phyloP scores from a whole-genome alignment of 306 rosid species.

The Trichosanthes truncata region DNA sequence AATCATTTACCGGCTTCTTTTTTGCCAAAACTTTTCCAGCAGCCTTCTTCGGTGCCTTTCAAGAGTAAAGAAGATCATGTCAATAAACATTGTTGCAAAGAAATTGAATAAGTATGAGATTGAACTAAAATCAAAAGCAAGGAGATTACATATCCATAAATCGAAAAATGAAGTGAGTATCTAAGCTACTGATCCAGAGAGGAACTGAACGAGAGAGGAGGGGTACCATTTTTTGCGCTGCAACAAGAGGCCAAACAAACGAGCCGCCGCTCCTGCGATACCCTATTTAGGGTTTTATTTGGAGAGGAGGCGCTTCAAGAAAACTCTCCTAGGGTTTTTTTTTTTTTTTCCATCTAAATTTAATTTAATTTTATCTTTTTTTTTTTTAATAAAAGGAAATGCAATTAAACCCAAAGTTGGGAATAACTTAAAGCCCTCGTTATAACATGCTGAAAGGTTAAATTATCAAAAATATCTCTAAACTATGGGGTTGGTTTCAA shows the following conservation, averaged over 20 bases:
- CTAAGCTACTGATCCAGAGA: not conserved
- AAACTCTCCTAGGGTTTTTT: not conserved
- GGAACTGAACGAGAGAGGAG: not conserved
- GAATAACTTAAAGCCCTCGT: too few species aligned
- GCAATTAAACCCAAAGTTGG: too few species aligned
- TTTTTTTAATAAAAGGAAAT: too few species aligned
- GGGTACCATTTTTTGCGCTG: not conserved
- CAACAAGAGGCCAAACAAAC: not conserved
- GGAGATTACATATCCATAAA: not conserved
- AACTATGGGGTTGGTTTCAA: too few species aligned
- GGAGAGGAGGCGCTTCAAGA: not conserved
- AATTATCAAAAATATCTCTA: too few species aligned
- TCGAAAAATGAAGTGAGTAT: not conserved
- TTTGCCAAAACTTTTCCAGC: slow-evolving; percentile 24
- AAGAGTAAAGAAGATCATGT: not conserved
- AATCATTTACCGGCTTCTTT: slow-evolving; percentile 22
- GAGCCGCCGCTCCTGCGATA: not conserved
- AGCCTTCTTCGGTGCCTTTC: slow-evolving; percentile 35
- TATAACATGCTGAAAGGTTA: too few species aligned
- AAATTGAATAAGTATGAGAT: not conserved
- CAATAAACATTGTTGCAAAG: not conserved
- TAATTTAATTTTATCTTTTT: too few species aligned
- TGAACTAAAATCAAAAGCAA: not conserved
- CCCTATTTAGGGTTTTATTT: not conserved
- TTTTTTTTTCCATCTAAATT: too few species aligned